Percentiles rank a stretch among this genome's conserved stretches.
These are phyloP conservation scores for Paralagenidium karlingii DNA, from an alignment of 352 stramenopile species.

Conservation along the genomic window DNA sequence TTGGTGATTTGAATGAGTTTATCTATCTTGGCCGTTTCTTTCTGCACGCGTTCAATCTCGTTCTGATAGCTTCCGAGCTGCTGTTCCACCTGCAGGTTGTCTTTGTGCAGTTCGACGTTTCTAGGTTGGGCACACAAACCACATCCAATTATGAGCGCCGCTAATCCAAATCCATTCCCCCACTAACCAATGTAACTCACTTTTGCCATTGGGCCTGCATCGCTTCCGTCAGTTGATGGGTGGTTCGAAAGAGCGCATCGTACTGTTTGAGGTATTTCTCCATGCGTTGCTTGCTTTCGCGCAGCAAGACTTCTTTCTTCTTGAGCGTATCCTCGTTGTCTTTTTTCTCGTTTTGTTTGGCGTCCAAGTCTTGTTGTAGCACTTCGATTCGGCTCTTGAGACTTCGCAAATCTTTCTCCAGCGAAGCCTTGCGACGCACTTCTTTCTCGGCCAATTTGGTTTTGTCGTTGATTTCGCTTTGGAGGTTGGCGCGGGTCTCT, in stretches of 20 bases:
- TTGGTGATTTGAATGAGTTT: constrained; percentile 58
- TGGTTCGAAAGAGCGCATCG: constrained; percentile 69
- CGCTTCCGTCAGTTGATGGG: constrained; percentile 57
- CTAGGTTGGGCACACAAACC: neutral
- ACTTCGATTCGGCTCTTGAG: constrained; percentile 53
- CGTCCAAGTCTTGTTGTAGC: constrained; percentile 19
- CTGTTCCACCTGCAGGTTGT: constrained; percentile 50
- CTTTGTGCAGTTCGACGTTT: constrained; percentile 70
- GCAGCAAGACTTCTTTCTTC: constrained; percentile 60
- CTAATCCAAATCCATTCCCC: neutral
- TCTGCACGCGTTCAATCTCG: constrained; percentile 16
- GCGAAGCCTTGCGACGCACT: constrained; percentile 34
- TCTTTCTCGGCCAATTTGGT: constrained; percentile 46
- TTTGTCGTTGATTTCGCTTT: constrained; percentile 41
- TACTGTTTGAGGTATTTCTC: constrained; percentile 83
- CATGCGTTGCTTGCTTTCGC: constrained; percentile 79
- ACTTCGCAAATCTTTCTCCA: constrained; percentile 59
- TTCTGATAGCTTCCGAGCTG: constrained; percentile 32
- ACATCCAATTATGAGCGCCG: neutral
- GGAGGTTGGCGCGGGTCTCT: constrained; percentile 25
- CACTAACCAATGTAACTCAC: too few relatives aligned
- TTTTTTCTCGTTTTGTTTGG: constrained; percentile 28
- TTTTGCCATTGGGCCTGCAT: constrained; percentile 76
- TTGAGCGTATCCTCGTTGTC: constrained; percentile 45
- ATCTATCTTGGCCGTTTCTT: constrained; percentile 49